phyloP scores from a whole-genome alignment of 768 basidiomycete species.

The Termitomyces sp. region DNA sequence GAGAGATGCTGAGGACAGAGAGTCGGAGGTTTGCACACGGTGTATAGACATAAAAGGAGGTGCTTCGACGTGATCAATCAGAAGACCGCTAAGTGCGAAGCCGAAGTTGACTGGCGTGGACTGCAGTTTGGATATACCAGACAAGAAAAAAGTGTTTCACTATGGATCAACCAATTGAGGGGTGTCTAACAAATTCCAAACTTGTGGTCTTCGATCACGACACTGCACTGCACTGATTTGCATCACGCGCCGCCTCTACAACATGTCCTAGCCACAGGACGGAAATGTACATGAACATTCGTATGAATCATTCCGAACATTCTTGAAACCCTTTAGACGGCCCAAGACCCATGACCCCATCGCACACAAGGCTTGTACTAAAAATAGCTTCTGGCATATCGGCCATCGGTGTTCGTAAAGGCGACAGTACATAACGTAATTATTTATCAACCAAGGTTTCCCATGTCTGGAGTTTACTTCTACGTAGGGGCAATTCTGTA shows the following conservation, averaged over 20 bases:
- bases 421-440: not conserved
- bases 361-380: not conserved
- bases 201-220: not conserved
- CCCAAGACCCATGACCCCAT: not conserved
- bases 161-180: not conserved
- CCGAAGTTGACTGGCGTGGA: not conserved
- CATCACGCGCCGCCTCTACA: not conserved
- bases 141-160: not conserved
- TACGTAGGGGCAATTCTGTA: too few species aligned
- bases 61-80: constrained; percentile 3
- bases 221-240: not conserved
- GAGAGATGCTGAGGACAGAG: not conserved
- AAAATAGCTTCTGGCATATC: not conserved
- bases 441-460: not conserved
- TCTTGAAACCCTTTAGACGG: not conserved
- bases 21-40: not conserved
- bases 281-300: not conserved
- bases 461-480: too few species aligned
- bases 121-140: not conserved
- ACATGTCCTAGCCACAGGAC: not conserved
- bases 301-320: not conserved
- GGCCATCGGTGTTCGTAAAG: not conserved
- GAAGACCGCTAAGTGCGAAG: not conserved
- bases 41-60: constrained; percentile 1
- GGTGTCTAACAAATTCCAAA: not conserved